Base-by-base conservation (phyloP, 805 yeast genomes). In the Metschnikowia henanensis region DNA sequence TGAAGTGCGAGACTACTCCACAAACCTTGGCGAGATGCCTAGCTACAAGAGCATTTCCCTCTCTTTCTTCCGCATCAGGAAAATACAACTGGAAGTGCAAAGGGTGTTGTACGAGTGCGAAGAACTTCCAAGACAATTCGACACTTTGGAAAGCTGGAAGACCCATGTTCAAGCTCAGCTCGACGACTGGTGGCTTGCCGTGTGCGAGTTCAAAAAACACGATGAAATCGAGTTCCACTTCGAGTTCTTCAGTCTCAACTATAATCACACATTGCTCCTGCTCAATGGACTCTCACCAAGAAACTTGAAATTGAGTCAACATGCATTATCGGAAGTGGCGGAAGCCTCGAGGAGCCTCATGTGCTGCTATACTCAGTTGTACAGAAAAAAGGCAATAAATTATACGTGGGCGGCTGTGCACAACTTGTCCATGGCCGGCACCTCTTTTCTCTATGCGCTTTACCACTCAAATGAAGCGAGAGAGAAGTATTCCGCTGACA, bases 391-490 rank as follows among this genome's bases (percentile, higher is more conserved):
- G 53, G 70, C 78, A 36, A 75, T 89, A 47, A 88, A 88, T 61
- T 90, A 87, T 62, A 87, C 96, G 0, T 90, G 97, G 97, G 91
- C 90, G 2, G 94, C 95, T 0, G 91, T 88, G 3, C 95, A 89
- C 61, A 89, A 88, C 59, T 68, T 88, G 41, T 88, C 88, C 59
- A 84, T 87, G 85, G 91, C 96, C 0, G 95, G 95, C 0, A 84
- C 92, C 21, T 84, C 96, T 1, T 89, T 81, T 53, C 68, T 90
- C 34, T 89, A 86, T 59, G 77, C 90, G 1, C 72, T 88, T 12
- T 89, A 86, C 60, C 84, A 84, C 59, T 79, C 87, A 29, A 72
- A 72, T n/a, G 75, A 73, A 36, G 79, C 76, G 2, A 61, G 84
- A 18, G 58, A 63, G 6, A 64, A 65, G 5, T 72, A 80, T 16